Evolutionary conservation across 257 asterid genomes (phyloP).

Genomic region (Gentiana dahurica): DNA sequence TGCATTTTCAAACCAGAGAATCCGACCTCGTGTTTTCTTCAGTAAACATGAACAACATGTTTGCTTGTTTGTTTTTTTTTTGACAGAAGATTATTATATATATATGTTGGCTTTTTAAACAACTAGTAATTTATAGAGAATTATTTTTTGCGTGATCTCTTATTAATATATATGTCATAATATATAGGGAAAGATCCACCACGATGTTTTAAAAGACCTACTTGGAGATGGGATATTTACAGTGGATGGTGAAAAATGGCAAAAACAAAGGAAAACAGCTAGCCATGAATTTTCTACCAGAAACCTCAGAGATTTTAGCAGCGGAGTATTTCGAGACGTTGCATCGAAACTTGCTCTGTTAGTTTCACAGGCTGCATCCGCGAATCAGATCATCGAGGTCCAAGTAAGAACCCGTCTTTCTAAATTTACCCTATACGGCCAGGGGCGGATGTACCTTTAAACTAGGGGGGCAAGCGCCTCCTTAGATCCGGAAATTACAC

Average conservation of each 20-base stretch:
- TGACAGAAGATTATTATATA: too few species aligned
- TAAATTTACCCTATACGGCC: too few species aligned
- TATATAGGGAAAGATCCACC: constrained; percentile 41
- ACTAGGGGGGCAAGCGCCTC: too few species aligned
- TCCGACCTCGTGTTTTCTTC: too few species aligned
- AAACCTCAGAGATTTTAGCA: constrained; percentile 51
- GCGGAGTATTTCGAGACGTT: constrained; percentile 37
- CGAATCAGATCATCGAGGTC: constrained; percentile 31
- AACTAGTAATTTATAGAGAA: too few species aligned
- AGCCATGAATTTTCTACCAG: constrained; percentile 59
- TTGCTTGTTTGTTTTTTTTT: too few species aligned
- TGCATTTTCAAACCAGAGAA: too few species aligned
- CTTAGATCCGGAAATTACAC: too few species aligned
- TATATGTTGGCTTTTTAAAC: too few species aligned
- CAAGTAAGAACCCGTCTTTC: constrained; percentile 21
- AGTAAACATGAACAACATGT: too few species aligned
- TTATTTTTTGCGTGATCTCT: too few species aligned
- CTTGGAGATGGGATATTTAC: constrained; percentile 62
- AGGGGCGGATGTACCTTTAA: too few species aligned
- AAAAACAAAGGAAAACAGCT: constrained; percentile 46
- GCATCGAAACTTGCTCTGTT: constrained; percentile 40
- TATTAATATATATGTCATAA: background rate
- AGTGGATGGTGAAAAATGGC: constrained; percentile 57
- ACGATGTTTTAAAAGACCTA: constrained; percentile 38
- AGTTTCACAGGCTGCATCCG: constrained; percentile 24